Evolutionary conservation across 805 yeast species (phyloP).

Genomic region (Ogataea minuta): DNA sequence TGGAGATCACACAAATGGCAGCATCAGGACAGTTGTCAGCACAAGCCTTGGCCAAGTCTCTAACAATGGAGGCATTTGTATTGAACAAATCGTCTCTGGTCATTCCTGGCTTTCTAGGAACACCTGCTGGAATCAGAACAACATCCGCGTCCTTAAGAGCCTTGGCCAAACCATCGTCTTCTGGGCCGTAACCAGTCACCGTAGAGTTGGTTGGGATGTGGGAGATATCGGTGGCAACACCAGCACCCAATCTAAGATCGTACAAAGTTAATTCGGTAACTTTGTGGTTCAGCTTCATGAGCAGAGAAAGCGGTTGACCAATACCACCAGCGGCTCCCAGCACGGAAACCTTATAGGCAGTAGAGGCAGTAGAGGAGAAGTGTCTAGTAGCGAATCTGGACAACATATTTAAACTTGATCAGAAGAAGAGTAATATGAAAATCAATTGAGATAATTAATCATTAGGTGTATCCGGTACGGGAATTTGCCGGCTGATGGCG

Average conservation of each 20-base stretch:
- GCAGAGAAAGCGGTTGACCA: slow-evolving; percentile 83
- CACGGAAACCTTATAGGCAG: slow-evolving; percentile 76
- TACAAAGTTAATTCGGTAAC: slow-evolving; percentile 83
- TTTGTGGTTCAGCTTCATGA: slow-evolving; percentile 83
- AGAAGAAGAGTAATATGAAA: slow-evolving; percentile 2
- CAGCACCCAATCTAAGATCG: slow-evolving; percentile 90
- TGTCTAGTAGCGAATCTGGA: slow-evolving; percentile 44
- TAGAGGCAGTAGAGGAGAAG: slow-evolving; percentile 66
- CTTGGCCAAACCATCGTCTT: slow-evolving; percentile 60
- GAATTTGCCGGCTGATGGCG: slow-evolving; percentile 6
- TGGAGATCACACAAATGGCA: slow-evolving; percentile 75
- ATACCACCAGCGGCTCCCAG: slow-evolving; percentile 94
- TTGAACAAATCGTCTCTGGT: slow-evolving; percentile 96
- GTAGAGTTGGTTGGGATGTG: slow-evolving; percentile 91
- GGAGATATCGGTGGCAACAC: slow-evolving; percentile 95
- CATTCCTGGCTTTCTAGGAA: slow-evolving; percentile 99
- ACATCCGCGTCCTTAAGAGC: slow-evolving; percentile 82
- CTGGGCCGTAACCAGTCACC: slow-evolving; percentile 87
- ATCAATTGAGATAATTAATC: neutral
- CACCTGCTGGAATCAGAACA: slow-evolving; percentile 95
- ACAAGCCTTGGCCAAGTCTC: slow-evolving; percentile 83
- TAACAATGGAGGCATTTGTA: slow-evolving; percentile 93
- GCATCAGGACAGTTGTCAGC: slow-evolving; percentile 86
- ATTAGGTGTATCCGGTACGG: neutral
- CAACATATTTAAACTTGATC: slow-evolving; percentile 42